phyloP scores from a whole-genome alignment of 2,329 filamentous ascomycete species.

The Tolypocladium ophioglossoides region DNA sequence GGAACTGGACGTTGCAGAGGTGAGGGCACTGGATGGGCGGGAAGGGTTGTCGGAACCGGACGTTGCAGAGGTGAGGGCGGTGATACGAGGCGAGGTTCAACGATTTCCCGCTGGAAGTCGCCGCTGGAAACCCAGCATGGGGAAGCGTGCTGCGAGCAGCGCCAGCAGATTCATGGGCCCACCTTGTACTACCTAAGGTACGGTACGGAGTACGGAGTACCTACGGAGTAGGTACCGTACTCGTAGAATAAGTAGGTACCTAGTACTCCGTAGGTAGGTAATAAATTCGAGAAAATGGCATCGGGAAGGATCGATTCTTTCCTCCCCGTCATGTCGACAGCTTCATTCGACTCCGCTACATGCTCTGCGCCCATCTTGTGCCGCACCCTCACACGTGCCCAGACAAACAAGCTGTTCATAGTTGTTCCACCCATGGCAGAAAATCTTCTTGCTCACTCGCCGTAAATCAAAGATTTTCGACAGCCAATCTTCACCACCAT shows the following conservation, averaged over 20 bases:
- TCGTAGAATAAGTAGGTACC: too few relatives aligned
- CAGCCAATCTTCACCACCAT: constrained; percentile 3
- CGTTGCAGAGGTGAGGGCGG: not conserved
- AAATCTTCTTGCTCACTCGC: not conserved
- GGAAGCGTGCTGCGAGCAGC: not conserved
- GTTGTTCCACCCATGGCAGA: not conserved
- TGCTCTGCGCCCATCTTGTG: not conserved
- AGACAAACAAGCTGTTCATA: not conserved
- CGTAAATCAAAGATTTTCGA: not conserved
- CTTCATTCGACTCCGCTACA: not conserved
- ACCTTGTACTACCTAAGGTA: not conserved
- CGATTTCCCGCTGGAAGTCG: not conserved
- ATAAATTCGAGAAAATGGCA: not conserved
- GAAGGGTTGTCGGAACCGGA: not conserved
- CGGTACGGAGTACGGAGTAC: too few relatives aligned
- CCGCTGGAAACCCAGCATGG: not conserved
- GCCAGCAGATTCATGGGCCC: not conserved
- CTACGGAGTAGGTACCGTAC: too few relatives aligned
- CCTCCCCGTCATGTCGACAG: not conserved
- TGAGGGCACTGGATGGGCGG: not conserved
- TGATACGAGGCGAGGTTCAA: not conserved
- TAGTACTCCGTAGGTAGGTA: not conserved
- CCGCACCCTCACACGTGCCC: not conserved
- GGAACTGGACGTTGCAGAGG: not conserved
- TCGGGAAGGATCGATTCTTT: not conserved